A percentile compares a stretch with the other conserved stretches of the same genome.
These are phyloP conservation scores for Phaeosphaeriaceae sp. DNA, from an alignment of 2,329 filamentous ascomycete genomes.

Conservation along the genomic window DNA sequence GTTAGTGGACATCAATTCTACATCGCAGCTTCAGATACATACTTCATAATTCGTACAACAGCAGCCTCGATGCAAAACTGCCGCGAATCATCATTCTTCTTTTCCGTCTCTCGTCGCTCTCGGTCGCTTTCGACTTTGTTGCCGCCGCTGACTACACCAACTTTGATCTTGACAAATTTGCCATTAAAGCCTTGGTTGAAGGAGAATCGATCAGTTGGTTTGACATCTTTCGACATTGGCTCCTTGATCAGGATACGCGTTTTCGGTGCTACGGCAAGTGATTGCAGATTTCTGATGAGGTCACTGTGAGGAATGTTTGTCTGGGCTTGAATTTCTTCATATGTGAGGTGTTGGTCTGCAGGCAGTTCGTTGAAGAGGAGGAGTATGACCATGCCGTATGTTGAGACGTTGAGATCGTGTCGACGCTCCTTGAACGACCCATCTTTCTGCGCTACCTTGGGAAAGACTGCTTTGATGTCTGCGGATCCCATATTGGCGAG, in stretches of 20 bases:
- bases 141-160: constrained; percentile 78
- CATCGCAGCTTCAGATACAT: constrained; percentile 49
- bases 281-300: constrained; percentile 78
- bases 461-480: constrained; percentile 82
- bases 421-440: constrained; percentile 69
- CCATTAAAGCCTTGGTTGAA: constrained; percentile 85
- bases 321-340: constrained; percentile 80
- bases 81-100: constrained; percentile 75
- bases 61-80: constrained; percentile 76
- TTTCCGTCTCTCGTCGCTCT: constrained; percentile 72
- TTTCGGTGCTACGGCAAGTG: constrained; percentile 82
- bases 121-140: constrained; percentile 82
- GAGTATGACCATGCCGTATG: constrained; percentile 89
- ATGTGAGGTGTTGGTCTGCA: constrained; percentile 58
- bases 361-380: constrained; percentile 84
- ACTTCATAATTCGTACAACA: constrained; percentile 87
- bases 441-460: constrained; percentile 72
- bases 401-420: constrained; percentile 91
- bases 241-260: constrained; percentile 81
- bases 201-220: constrained; percentile 75
- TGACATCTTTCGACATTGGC: constrained; percentile 78
- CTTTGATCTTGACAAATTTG: constrained; percentile 86
- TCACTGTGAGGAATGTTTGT: constrained; percentile 80
- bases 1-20: constrained; percentile 21
- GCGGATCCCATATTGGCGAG: constrained; percentile 77